Percentiles rank a stretch among this genome's conserved stretches.
These are phyloP conservation scores for Aspergillus sp. DNA, from an alignment of 2,329 filamentous ascomycete genomes.

Conservation along the genomic window DNA sequence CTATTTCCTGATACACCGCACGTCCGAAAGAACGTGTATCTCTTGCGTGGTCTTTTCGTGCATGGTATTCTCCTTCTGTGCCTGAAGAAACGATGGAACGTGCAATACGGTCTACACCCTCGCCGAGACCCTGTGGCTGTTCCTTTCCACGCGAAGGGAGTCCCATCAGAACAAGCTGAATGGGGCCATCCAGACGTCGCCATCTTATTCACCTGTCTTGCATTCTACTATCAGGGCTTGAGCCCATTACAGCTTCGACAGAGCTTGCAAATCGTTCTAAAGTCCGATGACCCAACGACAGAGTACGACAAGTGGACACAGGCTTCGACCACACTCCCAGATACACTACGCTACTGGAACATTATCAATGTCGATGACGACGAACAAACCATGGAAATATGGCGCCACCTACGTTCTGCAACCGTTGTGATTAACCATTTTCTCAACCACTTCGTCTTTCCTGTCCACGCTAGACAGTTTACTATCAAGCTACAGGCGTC, in stretches of 20 bases:
- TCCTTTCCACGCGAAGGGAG: constrained; percentile 59
- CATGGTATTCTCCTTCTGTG: constrained; percentile 52
- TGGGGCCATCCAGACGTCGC: constrained; percentile 61
- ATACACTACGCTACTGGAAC: constrained; percentile 45
- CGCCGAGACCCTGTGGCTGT: constrained; percentile 47
- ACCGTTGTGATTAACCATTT: constrained; percentile 52
- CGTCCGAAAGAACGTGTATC: constrained; percentile 36
- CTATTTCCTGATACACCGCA: constrained; percentile 27
- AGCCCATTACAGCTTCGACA: constrained; percentile 42
- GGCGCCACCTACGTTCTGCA: constrained; percentile 42
- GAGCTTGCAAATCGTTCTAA: constrained; percentile 44
- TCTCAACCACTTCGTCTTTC: constrained; percentile 57
- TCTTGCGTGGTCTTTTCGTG: constrained; percentile 56
- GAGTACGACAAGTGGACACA: constrained; percentile 49
- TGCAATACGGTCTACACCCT: constrained; percentile 55
- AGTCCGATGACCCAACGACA: constrained; percentile 48
- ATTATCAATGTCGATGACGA: constrained; percentile 53
- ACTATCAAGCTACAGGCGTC: constrained; percentile 55
- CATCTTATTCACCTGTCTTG: constrained; percentile 56
- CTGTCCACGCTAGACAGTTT: constrained; percentile 57
- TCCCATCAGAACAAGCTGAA: constrained; percentile 54
- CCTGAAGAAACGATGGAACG: constrained; percentile 58
- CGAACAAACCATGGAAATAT: constrained; percentile 44
- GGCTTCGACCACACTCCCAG: constrained; percentile 36
- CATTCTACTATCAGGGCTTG: constrained; percentile 59